Evolutionary conservation across 208 protist species (phyloP).

Genomic region (Crithidia fasciculata): DNA sequence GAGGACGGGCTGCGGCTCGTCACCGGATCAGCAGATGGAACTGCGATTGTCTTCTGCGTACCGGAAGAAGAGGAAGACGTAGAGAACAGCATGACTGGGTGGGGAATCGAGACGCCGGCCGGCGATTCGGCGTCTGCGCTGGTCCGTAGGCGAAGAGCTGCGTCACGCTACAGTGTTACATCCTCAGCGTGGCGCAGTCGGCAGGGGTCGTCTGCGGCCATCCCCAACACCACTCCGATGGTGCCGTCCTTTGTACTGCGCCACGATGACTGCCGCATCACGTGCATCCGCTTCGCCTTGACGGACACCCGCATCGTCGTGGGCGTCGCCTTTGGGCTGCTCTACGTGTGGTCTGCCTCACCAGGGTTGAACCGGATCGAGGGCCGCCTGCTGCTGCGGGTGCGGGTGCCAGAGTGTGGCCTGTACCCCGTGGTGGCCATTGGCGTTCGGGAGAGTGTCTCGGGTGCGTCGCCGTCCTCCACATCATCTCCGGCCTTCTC

Average conservation of each 20-base stretch:
- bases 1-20: slow-evolving; percentile 59
- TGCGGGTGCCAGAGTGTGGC: slow-evolving; percentile 47
- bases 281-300: slow-evolving; percentile 49
- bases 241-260: slow-evolving; percentile 39
- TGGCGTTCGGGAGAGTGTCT: slow-evolving; percentile 10
- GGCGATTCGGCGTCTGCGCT: background rate
- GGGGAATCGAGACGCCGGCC: background rate
- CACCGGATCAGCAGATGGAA: slow-evolving; percentile 64
- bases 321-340: slow-evolving; percentile 57
- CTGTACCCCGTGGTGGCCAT: slow-evolving; percentile 66
- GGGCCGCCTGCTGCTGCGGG: slow-evolving; percentile 59
- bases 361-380: slow-evolving; percentile 65
- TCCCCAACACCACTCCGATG: background rate
- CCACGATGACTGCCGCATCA: slow-evolving; percentile 65
- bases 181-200: too few relatives aligned
- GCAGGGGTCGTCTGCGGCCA: background rate
- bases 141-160: background rate
- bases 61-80: background rate
- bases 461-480: background rate
- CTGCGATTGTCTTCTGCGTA: slow-evolving; percentile 58
- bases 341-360: slow-evolving; percentile 77
- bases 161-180: background rate
- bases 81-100: background rate
- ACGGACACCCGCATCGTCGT: slow-evolving; percentile 67
- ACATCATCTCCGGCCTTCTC: background rate